phyloP scores from a whole-genome alignment of 257 asterid genomes.

The Solanum stenotomum region DNA sequence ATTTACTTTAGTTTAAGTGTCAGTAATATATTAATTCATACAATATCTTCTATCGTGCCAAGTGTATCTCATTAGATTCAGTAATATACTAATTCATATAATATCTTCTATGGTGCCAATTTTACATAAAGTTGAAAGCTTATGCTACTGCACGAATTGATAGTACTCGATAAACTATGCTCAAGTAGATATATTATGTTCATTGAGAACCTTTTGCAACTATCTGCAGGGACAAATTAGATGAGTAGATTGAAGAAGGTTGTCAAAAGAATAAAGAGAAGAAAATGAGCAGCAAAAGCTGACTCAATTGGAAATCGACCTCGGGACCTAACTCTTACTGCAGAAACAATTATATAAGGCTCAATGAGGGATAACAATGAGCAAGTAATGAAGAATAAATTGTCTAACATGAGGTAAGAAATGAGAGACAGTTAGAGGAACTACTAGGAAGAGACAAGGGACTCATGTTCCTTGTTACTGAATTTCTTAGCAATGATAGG shows the following conservation, averaged over 20 bases:
- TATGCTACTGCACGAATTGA: background rate
- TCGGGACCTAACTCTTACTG: constrained; percentile 10
- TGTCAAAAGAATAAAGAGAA: constrained; percentile 1
- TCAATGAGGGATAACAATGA: constrained; percentile 31
- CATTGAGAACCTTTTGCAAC: constrained; percentile 36
- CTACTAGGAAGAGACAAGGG: constrained; percentile 36
- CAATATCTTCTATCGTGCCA: background rate
- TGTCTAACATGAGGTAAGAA: constrained; percentile 1
- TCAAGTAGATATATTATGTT: constrained; percentile 16
- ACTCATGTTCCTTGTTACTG: constrained; percentile 89
- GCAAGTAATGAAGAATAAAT: constrained; percentile 29
- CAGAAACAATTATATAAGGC: constrained; percentile 33
- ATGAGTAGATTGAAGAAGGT: constrained; percentile 18
- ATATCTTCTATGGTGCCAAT: background rate
- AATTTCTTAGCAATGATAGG: constrained; percentile 88
- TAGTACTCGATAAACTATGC: background rate
- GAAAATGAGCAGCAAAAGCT: constrained; percentile 1
- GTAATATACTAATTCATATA: no score
- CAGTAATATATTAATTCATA: background rate
- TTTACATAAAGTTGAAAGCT: background rate
- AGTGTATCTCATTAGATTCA: background rate
- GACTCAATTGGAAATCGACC: constrained; percentile 24
- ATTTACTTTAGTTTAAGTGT: background rate
- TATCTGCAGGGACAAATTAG: constrained; percentile 35
- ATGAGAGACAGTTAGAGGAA: constrained; percentile 20